Percentiles rank a stretch among this genome's conserved stretches.
Evolutionary conservation across 768 basidiomycete species (phyloP).

Genomic region (Leucocoprinus birnbaumii): DNA sequence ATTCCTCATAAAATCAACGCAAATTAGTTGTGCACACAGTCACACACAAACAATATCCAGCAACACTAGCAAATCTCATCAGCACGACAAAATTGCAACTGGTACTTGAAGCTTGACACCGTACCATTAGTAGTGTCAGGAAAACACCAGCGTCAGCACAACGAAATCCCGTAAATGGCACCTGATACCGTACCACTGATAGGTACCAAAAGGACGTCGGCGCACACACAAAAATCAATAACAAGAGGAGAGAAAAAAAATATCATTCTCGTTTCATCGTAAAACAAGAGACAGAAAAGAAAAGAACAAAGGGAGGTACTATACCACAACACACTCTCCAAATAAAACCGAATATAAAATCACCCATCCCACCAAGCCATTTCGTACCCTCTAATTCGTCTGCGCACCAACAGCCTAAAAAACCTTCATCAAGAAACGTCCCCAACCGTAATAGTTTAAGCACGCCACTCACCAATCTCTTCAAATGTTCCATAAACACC

Average conservation of each 20-base stretch:
- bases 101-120: no score
- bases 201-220: no score
- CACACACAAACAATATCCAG: no score
- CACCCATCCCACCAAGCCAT: neutral
- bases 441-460: neutral
- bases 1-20: no score
- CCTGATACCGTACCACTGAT: no score
- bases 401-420: slow-evolving; percentile 29
- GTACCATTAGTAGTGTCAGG: no score
- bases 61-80: no score
- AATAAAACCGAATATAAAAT: neutral
- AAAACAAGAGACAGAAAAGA: neutral
- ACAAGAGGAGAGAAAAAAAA: neutral
- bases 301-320: neutral
- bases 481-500: slow-evolving; percentile 97
- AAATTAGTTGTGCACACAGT: no score
- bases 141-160: no score
- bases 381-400: slow-evolving; percentile 19
- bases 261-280: slow-evolving; percentile 1
- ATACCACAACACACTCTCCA: neutral
- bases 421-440: neutral
- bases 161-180: no score
- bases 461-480: slow-evolving; percentile 67
- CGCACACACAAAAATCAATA: no score
- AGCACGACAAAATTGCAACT: no score